Evolutionary conservation across 2,329 filamentous ascomycete genomes (phyloP).

Genomic region (Colletotrichum sojae): DNA sequence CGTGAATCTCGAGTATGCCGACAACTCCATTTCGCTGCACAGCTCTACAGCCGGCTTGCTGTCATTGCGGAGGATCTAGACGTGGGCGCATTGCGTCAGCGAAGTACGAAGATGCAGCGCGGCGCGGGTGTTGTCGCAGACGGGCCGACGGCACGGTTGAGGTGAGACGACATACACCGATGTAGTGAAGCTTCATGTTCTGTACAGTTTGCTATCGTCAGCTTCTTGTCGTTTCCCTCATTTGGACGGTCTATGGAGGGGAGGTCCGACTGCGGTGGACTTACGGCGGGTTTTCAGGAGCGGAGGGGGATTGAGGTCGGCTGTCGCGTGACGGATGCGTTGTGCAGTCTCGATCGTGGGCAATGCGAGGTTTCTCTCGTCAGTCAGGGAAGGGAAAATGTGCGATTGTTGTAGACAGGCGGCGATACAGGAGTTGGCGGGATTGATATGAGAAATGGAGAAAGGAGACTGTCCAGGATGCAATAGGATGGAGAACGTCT

Average conservation of each 20-base stretch:
- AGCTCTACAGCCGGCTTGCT: conserved; percentile 83
- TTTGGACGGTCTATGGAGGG: conserved; percentile 27
- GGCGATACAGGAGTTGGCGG: conserved; percentile 3
- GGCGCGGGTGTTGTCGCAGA: neutral
- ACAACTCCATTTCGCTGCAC: conserved; percentile 82
- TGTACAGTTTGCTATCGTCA: conserved; percentile 15
- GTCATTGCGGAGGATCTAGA: conserved; percentile 85
- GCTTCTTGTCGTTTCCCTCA: conserved; percentile 5
- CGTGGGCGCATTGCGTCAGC: conserved; percentile 17
- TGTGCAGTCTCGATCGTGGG: neutral
- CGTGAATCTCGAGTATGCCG: conserved; percentile 85
- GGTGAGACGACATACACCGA: conserved; percentile 75
- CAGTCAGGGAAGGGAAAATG: neutral
- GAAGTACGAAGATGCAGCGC: conserved; percentile 8
- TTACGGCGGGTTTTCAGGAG: conserved; percentile 36
- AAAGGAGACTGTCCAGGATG: conserved; percentile 28
- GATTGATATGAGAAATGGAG: conserved; percentile 26
- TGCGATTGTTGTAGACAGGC: conserved; percentile 7
- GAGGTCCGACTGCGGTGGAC: conserved; percentile 12
- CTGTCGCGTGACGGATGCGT: neutral
- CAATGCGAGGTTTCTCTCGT: neutral
- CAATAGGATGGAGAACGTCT: conserved; percentile 31
- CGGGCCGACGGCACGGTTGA: conserved; percentile 17
- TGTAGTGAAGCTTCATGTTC: conserved; percentile 89
- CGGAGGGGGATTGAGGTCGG: neutral